phyloP scores from a whole-genome alignment of 2,329 filamentous ascomycete genomes.

The Metarhizium album region DNA sequence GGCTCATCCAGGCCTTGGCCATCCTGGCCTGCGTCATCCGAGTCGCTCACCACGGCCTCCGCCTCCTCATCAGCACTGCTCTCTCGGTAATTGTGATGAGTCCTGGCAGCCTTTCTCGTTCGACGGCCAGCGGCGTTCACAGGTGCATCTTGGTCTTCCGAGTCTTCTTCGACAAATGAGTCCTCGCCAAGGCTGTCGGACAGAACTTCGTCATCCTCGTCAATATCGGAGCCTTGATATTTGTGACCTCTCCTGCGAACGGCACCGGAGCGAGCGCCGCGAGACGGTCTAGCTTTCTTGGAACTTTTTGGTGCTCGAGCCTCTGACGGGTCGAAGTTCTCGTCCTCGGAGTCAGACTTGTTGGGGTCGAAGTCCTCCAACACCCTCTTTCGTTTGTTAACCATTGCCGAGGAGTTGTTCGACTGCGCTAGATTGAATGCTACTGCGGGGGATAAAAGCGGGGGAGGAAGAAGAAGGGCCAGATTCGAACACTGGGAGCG shows the following conservation, averaged over 20 bases:
- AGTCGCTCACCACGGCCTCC: conserved; percentile 19
- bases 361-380: conserved; percentile 54
- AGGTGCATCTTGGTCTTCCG: conserved; percentile 28
- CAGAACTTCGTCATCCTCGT: conserved; percentile 46
- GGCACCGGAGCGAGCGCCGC: conserved; percentile 18
- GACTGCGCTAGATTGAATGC: conserved; percentile 7
- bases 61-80: conserved; percentile 30
- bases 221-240: conserved; percentile 52
- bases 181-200: conserved; percentile 42
- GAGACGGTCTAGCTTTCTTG: conserved; percentile 32
- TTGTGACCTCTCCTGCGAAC: conserved; percentile 25
- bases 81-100: conserved; percentile 37
- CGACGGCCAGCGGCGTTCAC: conserved; percentile 37
- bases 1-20: conserved; percentile 18
- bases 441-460: not conserved
- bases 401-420: conserved; percentile 15
- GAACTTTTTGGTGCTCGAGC: conserved; percentile 30
- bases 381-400: conserved; percentile 45
- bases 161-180: conserved; percentile 34
- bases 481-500: not conserved
- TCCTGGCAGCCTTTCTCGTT: conserved; percentile 36
- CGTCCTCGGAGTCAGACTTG: conserved; percentile 55
- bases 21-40: conserved; percentile 13
- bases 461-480: no score
- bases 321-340: conserved; percentile 50